These are phyloP conservation scores for Candida cerambycidarum DNA, from an alignment of 805 yeast species.

Conservation along the genomic window DNA sequence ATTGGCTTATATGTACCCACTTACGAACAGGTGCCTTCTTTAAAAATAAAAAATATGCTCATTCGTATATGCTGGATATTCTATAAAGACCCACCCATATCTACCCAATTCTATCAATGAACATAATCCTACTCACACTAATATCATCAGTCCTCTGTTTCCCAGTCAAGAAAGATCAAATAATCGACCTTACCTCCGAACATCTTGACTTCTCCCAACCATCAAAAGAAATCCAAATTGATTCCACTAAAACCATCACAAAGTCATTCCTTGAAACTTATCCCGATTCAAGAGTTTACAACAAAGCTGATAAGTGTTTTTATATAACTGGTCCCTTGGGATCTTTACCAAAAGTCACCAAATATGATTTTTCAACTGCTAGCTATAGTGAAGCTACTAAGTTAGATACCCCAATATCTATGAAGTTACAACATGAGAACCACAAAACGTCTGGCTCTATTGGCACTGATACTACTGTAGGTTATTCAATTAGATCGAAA, in stretches of 20 bases:
- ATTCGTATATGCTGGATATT: no score
- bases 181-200: slow-evolving; percentile 11
- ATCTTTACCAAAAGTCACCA: slow-evolving; percentile 1
- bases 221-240: slow-evolving; percentile 6
- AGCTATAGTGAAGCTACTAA: neutral
- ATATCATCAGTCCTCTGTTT: no score
- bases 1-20: no score
- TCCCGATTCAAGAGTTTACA: slow-evolving; percentile 8
- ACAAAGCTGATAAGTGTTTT: slow-evolving; percentile 1
- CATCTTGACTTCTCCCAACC: slow-evolving; percentile 5
- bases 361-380: slow-evolving; percentile 12
- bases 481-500: slow-evolving; percentile 8
- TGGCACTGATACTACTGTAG: neutral
- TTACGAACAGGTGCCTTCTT: no score
- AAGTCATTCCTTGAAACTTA: neutral
- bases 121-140: no score
- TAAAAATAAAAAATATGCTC: no score
- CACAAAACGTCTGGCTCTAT: slow-evolving; percentile 13
- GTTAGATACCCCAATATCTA: slow-evolving; percentile 8
- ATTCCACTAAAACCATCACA: slow-evolving; percentile 5
- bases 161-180: neutral
- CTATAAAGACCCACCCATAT: no score
- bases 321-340: slow-evolving; percentile 3
- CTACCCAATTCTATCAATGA: no score
- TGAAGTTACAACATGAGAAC: slow-evolving; percentile 8